These are phyloP conservation scores for Wickerhamomyces tratensis DNA, from an alignment of 805 yeast genomes.

Conservation along the genomic window DNA sequence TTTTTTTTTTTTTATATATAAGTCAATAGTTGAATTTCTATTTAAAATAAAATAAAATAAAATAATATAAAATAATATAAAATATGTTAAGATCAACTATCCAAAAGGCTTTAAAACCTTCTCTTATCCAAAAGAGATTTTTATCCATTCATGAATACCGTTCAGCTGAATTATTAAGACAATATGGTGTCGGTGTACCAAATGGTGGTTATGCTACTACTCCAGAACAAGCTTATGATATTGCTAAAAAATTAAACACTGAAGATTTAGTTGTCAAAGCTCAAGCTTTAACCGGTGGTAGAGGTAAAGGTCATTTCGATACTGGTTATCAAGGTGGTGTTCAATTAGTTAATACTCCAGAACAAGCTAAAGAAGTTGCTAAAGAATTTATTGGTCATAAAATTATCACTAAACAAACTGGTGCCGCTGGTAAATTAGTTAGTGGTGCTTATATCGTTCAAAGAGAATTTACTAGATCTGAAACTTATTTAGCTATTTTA, in stretches of 20 bases:
- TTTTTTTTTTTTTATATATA: too few species aligned
- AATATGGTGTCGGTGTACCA: conserved; percentile 87
- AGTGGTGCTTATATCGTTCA: conserved; percentile 94
- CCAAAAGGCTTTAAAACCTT: not conserved
- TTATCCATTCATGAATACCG: conserved; percentile 94
- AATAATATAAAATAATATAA: not conserved
- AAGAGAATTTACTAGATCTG: conserved; percentile 88
- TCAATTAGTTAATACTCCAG: conserved; percentile 74
- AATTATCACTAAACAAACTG: conserved; percentile 96
- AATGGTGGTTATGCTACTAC: conserved; percentile 86
- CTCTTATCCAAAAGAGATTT: conserved; percentile 40
- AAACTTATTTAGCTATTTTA: conserved; percentile 90
- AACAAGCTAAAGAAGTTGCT: conserved; percentile 81
- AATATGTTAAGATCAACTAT: not conserved
- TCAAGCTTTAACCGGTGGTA: conserved; percentile 98
- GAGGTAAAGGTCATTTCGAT: conserved; percentile 98
- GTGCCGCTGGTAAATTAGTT: conserved; percentile 94
- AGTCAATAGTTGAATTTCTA: too few species aligned
- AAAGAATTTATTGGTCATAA: conserved; percentile 86
- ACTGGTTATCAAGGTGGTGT: conserved; percentile 96
- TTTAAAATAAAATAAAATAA: too few species aligned
- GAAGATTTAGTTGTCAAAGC: conserved; percentile 93
- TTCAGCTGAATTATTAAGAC: conserved; percentile 76
- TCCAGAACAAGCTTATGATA: conserved; percentile 76
- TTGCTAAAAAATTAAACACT: conserved; percentile 67